Conservation (phyloP, 1,284 basidiomycete species). For the Phylloboletellus chloephorus region DNA sequence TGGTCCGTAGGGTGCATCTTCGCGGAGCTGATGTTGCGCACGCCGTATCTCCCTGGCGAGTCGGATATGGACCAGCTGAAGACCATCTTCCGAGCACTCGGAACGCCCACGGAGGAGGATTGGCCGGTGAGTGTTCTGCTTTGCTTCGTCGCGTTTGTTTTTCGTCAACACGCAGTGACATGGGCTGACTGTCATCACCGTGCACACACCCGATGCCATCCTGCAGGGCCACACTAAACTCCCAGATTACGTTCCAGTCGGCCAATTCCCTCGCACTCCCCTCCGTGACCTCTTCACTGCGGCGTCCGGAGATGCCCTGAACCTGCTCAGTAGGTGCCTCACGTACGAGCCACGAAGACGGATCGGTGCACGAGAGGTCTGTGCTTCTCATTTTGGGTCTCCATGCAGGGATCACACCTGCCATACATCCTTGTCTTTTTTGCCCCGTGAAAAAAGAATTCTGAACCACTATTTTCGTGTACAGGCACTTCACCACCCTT, state of each 20-base stretch:
- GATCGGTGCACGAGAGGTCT: conserved; percentile 73
- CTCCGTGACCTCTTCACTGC: conserved; percentile 87
- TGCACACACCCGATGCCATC: neutral
- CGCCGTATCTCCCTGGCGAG: conserved; percentile 89
- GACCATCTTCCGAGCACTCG: conserved; percentile 90
- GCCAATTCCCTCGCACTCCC: conserved; percentile 77
- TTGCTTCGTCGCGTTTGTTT: neutral
- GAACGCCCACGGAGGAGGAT: conserved; percentile 92
- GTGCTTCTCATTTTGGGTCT: conserved; percentile 8
- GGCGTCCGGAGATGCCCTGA: conserved; percentile 82
- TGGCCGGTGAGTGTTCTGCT: conserved; percentile 70
- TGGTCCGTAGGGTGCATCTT: conserved; percentile 98
- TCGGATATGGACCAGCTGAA: conserved; percentile 96
- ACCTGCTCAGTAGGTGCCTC: conserved; percentile 76
- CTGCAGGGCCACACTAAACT: conserved; percentile 79
- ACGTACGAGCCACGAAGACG: conserved; percentile 84
- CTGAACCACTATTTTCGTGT: conserved; percentile 4
- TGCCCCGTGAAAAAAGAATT: neutral
- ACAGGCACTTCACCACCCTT: conserved; percentile 71
- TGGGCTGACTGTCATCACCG: neutral
- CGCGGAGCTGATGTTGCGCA: conserved; percentile 92
- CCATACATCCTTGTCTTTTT: neutral
- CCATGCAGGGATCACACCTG: neutral
- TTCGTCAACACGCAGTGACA: neutral
- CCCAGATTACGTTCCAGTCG: conserved; percentile 83